phyloP scores from a whole-genome alignment of 2,329 filamentous ascomycete species.

The Penicillium polonicum region DNA sequence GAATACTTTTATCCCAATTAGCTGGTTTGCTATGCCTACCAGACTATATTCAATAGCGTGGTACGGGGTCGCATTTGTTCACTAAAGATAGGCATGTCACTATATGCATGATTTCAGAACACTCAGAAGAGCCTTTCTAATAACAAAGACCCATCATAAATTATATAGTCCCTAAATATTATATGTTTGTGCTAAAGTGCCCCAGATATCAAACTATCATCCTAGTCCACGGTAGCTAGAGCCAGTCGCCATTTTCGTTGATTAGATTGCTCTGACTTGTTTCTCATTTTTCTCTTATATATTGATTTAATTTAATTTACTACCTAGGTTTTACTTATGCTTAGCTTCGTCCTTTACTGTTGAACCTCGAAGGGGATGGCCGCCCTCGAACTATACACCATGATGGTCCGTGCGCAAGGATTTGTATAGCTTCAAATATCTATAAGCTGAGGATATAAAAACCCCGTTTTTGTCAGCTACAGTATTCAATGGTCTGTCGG shows the following conservation, averaged over 20 bases:
- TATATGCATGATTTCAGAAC: neutral
- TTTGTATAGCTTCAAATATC: slow-evolving; percentile 4
- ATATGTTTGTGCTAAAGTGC: neutral
- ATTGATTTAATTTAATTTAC: neutral
- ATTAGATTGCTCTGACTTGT: neutral
- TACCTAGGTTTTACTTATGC: neutral
- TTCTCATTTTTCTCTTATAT: neutral
- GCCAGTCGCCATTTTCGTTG: neutral
- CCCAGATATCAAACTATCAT: neutral
- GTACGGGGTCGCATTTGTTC: neutral
- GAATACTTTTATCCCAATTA: neutral
- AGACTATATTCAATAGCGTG: neutral
- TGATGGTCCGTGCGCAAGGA: neutral
- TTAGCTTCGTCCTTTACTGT: neutral
- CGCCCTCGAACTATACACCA: neutral
- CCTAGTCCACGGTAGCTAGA: neutral
- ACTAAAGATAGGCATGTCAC: neutral
- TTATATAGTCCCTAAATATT: too few species aligned
- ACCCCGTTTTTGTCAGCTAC: neutral
- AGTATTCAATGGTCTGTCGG: neutral
- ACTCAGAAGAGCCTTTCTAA: neutral
- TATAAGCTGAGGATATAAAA: neutral
- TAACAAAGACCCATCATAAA: neutral
- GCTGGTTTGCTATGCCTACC: neutral
- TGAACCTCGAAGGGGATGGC: neutral